phyloP scores from a whole-genome alignment of 2,329 filamentous ascomycete genomes.

The Beauveria caledonica region DNA sequence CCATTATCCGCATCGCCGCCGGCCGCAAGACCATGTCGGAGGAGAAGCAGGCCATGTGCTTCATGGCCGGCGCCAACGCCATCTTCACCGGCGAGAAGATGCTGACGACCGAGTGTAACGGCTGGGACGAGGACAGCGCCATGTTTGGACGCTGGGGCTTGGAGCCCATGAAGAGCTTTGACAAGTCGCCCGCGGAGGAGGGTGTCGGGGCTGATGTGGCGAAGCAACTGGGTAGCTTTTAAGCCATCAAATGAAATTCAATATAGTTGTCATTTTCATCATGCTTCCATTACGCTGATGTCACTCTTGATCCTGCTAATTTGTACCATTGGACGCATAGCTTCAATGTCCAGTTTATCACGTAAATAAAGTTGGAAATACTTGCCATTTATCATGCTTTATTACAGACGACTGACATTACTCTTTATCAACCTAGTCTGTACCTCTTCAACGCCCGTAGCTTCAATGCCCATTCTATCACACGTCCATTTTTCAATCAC shows the following conservation, averaged over 20 bases:
- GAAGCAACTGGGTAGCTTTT: conserved; percentile 8
- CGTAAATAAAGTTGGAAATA: conserved; percentile 30
- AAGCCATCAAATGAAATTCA: background rate
- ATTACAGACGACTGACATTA: background rate
- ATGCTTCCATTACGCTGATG: no score
- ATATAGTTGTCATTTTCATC: background rate
- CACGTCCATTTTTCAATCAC: conserved; percentile 41
- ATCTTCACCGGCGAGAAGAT: conserved; percentile 95
- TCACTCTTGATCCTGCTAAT: background rate
- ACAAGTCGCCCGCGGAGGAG: conserved; percentile 22
- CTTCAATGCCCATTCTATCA: background rate
- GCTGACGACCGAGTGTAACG: conserved; percentile 85
- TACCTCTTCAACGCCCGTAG: background rate
- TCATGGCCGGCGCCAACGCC: conserved; percentile 87
- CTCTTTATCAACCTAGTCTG: background rate
- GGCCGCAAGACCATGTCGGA: conserved; percentile 78
- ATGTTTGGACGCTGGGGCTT: conserved; percentile 83
- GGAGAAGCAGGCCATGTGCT: conserved; percentile 83
- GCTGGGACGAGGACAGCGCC: conserved; percentile 78
- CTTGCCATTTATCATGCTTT: background rate
- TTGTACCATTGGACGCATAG: no score
- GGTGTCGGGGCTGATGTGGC: conserved; percentile 7
- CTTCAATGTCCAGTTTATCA: background rate
- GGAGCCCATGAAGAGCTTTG: conserved; percentile 60
- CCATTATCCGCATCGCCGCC: conserved; percentile 80